These are phyloP conservation scores for Ophiostoma piceae DNA, from an alignment of 2,329 filamentous ascomycete species.

Conservation along the genomic window DNA sequence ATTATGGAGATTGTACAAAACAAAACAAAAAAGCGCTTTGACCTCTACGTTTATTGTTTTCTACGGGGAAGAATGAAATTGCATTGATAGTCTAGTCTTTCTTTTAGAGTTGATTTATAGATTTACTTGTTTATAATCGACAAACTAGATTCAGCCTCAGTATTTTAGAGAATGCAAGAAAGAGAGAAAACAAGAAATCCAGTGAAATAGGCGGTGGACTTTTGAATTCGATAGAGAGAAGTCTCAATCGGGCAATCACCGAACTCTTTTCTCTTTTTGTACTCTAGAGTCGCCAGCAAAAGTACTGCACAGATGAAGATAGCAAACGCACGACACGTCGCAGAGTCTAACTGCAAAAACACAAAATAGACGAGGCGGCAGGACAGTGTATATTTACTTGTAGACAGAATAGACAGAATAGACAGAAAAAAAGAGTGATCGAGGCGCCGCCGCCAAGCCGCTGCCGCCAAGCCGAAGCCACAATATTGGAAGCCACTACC, in stretches of 20 bases:
- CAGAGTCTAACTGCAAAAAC: constrained; percentile 4
- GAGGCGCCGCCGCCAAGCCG: neutral
- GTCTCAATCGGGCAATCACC: too few relatives aligned
- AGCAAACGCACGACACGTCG: constrained; percentile 1
- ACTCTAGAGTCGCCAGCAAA: too few relatives aligned
- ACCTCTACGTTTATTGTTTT: neutral
- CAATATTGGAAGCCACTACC: neutral
- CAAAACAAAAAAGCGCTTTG: neutral
- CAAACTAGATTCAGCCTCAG: neutral
- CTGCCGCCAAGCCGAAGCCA: neutral
- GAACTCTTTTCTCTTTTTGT: too few relatives aligned
- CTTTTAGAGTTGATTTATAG: too few relatives aligned
- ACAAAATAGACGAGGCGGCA: constrained; percentile 14
- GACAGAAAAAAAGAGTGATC: neutral
- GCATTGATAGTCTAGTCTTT: neutral
- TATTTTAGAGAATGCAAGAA: neutral
- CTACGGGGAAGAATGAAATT: constrained; percentile 8
- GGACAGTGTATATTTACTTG: too few relatives aligned
- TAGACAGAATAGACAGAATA: too few relatives aligned
- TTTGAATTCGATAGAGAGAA: neutral
- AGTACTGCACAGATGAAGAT: too few relatives aligned
- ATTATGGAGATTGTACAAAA: neutral
- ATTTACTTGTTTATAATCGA: too few relatives aligned
- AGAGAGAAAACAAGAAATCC: neutral
- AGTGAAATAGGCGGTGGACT: neutral